Conservation (phyloP, 371 early-diverging fungal species). For the Actinomucor elegans region DNA sequence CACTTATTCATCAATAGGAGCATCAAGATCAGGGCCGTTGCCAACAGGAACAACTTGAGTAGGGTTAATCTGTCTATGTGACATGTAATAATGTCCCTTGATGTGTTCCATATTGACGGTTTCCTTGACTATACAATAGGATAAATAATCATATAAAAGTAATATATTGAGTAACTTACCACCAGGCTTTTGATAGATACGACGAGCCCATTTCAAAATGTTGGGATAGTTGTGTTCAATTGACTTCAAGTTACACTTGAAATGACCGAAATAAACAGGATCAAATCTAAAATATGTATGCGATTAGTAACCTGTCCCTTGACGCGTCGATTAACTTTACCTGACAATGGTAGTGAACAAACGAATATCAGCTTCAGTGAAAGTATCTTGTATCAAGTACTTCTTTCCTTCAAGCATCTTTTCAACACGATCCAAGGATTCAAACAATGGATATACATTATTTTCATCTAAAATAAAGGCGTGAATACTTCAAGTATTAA, state of each 20-base stretch:
- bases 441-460: slow-evolving; percentile 72
- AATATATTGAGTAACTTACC: slow-evolving; percentile 28
- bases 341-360: slow-evolving; percentile 91
- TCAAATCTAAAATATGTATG: slow-evolving; percentile 76
- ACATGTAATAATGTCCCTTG: slow-evolving; percentile 91
- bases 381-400: slow-evolving; percentile 71
- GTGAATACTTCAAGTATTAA: no score
- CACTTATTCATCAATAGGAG: slow-evolving; percentile 24
- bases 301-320: no score
- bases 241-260: slow-evolving; percentile 85
- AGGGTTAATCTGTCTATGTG: slow-evolving; percentile 91
- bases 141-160: background rate
- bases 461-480: slow-evolving; percentile 53
- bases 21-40: slow-evolving; percentile 76
- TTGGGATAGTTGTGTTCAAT: slow-evolving; percentile 86
- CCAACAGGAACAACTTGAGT: slow-evolving; percentile 82
- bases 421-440: slow-evolving; percentile 85
- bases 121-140: slow-evolving; percentile 44
- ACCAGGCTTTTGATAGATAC: slow-evolving; percentile 82
- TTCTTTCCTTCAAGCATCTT: slow-evolving; percentile 66
- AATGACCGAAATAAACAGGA: slow-evolving; percentile 89
- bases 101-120: slow-evolving; percentile 94
- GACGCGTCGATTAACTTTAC: no score
- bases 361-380: slow-evolving; percentile 94
- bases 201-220: slow-evolving; percentile 81